Evolutionary conservation across 1,284 basidiomycete species (phyloP).

Genomic region (Termitomyces sp.): DNA sequence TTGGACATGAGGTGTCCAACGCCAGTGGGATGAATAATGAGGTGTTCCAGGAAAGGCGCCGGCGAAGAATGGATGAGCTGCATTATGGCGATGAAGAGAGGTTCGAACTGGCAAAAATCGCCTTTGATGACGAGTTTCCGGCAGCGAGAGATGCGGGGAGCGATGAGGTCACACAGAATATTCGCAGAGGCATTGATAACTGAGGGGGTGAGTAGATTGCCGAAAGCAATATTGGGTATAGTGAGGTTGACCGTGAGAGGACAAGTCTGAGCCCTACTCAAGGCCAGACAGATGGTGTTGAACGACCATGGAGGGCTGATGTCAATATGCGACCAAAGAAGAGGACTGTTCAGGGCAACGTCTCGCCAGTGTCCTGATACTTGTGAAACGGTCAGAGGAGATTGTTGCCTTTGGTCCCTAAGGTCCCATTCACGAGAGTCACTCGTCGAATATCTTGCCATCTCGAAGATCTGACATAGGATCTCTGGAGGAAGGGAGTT

Average conservation of each 20-base stretch:
- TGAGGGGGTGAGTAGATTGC: slow-evolving; percentile 11
- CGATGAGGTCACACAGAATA: slow-evolving; percentile 10
- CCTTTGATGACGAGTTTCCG: slow-evolving; percentile 15
- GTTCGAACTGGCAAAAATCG: slow-evolving; percentile 14
- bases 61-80: slow-evolving; percentile 4
- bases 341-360: slow-evolving; percentile 25
- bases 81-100: slow-evolving; percentile 14
- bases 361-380: slow-evolving; percentile 30
- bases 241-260: slow-evolving; percentile 22
- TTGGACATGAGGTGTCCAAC: slow-evolving; percentile 5
- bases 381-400: slow-evolving; percentile 21
- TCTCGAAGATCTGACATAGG: slow-evolving; percentile 12
- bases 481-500: slow-evolving; percentile 15
- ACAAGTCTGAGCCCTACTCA: slow-evolving; percentile 27
- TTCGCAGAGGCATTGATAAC: slow-evolving; percentile 12
- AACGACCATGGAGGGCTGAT: slow-evolving; percentile 18
- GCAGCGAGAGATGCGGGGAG: slow-evolving; percentile 15
- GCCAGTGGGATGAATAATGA: slow-evolving; percentile 10
- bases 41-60: slow-evolving; percentile 9
- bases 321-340: slow-evolving; percentile 28
- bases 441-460: slow-evolving; percentile 2
- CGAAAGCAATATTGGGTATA: slow-evolving; percentile 12
- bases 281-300: slow-evolving; percentile 19
- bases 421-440: slow-evolving; percentile 5
- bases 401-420: slow-evolving; percentile 6